Conservation (phyloP, 768 basidiomycete species). For the Lactifluus volemus region DNA sequence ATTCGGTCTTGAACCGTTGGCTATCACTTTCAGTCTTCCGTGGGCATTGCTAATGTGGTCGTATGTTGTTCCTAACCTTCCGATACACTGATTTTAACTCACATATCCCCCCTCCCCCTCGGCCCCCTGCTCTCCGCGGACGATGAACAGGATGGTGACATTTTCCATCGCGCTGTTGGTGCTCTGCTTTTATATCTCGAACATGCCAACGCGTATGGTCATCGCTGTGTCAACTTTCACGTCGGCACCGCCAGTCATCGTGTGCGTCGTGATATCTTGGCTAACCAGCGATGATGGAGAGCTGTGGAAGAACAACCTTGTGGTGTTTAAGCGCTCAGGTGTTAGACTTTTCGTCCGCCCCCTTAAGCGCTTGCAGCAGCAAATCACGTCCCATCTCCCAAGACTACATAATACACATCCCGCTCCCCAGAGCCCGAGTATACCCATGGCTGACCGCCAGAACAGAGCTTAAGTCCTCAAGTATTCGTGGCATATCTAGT, state of each 20-base stretch:
- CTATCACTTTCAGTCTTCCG: conserved; percentile 46
- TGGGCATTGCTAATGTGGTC: conserved; percentile 53
- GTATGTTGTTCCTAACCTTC: conserved; percentile 29
- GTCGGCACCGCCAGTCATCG: not conserved
- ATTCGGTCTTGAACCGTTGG: conserved; percentile 42
- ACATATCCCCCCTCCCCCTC: not conserved
- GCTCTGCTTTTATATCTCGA: conserved; percentile 6
- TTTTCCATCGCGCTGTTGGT: conserved; percentile 11
- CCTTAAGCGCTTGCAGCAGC: not conserved
- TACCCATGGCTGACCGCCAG: no score
- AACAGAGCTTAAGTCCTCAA: no score
- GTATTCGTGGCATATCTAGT: no score
- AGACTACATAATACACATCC: not conserved
- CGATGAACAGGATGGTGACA: conserved; percentile 5
- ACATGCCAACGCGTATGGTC: not conserved
- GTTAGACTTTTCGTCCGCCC: not conserved
- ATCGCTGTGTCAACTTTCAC: not conserved
- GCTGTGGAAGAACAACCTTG: not conserved
- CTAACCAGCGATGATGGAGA: not conserved
- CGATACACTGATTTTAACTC: not conserved
- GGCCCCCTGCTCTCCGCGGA: no score
- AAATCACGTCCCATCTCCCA: not conserved
- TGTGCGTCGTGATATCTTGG: conserved; percentile 1
- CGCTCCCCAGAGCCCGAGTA: not conserved
- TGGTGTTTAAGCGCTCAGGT: not conserved